Evolutionary conservation across 495 filamentous ascomycete genomes (phyloP), one percentile per base, ranked within the genome.

Genomic region (Thozetella sp.): DNA sequence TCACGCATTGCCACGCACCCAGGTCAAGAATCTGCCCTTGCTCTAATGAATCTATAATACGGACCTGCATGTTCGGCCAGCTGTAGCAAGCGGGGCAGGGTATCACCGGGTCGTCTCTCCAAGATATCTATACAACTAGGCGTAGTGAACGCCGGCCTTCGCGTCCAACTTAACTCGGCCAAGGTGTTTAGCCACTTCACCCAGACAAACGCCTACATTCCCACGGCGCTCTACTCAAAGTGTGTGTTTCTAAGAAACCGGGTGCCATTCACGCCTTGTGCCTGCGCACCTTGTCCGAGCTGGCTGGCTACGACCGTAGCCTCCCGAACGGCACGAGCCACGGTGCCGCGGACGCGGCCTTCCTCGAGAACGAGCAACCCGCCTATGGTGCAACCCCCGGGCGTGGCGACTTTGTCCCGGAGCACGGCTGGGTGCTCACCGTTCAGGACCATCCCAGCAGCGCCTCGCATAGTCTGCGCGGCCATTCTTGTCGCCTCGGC

Each of bases 401-500:
- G 91, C 6, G 91, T 93, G 56, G 78, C 85, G 17, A 94, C 89
- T 74, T 92, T 92, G 56, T 94, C 91, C 55, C 86, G 79, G 52
- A 93, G 69, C 46, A 93, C 65, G 4, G 91, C 90, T 3, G 91
- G 91, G 67, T 93, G 90, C 62, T 93, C 89, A 6, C 90, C 90
- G 46, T 78, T 81, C 22, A 90, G 71, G 30, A 94, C 87, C 59
- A 94, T 59, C 0, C 80, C 85, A 1, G 90, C 87, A 12, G 90
- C 83, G n/a, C 91, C 91, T 65, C 83, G 81, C 81, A 82, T 86
- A 22, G 86, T 89, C 76, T 93, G 91, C 24, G 91, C 91, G 40
- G 91, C 91, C 90, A 93, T 93, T 54, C 84, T 68, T 64, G 87
- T 87, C 2, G 90, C 90, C 72, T 93, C 91, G 2, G 83, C 87